Base-by-base conservation (phyloP, 2,329 filamentous ascomycete genomes). In the Kalaharituber pfeilii region DNA sequence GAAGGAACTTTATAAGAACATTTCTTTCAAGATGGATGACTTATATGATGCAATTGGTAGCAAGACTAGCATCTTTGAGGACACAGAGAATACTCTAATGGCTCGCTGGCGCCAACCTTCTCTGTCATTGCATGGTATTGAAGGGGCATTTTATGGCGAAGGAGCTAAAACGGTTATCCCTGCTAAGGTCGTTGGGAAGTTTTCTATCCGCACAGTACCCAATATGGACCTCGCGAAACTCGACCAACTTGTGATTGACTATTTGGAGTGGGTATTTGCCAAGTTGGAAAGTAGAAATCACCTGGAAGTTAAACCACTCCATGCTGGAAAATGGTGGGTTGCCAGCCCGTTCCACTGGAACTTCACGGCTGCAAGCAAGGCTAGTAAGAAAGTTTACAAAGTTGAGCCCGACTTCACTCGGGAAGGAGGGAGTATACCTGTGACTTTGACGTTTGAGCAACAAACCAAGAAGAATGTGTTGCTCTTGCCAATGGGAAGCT, bases 161-260 rank as follows among this genome's bases (percentile, higher is more conserved):
- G 91, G 91, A 49, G 91, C 88, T 55, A 98, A 98, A 78, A 98
- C 91, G 1, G 91, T 98, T 65, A 98, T 98, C 64, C 91, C 91
- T 2, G 89, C 91, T 66, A 95, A 95, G 75, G 91, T 98, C 55
- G 84, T 82, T 65, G 91, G 91, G 71, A 98, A 98, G 73, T 98
- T 98, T 75, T 94, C 86, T 51, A 95, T 98, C 71, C 82, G 91
- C 63, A 96, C 88, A 30, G 91, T 98, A 22, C 91, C 91, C 52
- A 80, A 98, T 72, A 98, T 98, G 91, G 84, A 95, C 68, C 86
- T 86, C 63, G 81, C 86, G 54, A 79, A 82, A 66, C 93, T 94
- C 65, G 93, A 94, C 71, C 77, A 80, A 66, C 75, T 82, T 45
- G 89, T 98, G 44, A 84, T 80, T 72, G 81, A 84, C 68, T 84